Percentiles rank a stretch among this genome's conserved stretches.
Conservation (phyloP, 1,139 yeast genomes). For the Taiozyma sp. region DNA sequence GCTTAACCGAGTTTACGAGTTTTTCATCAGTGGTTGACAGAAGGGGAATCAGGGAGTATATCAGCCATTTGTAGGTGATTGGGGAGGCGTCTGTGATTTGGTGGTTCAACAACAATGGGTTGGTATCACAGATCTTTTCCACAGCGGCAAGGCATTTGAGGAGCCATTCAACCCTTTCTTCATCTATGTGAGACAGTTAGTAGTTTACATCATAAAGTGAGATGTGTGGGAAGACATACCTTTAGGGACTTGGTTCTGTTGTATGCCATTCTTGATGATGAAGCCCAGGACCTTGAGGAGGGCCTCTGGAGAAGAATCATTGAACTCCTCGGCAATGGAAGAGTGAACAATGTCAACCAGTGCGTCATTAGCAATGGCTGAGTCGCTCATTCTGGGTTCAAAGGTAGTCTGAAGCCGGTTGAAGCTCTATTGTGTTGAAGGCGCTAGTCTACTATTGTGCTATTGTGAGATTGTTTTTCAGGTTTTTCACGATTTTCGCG, state of each 20-base stretch:
- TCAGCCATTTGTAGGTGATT: conserved; percentile 17
- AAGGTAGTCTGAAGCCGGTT: neutral
- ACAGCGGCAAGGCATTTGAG: conserved; percentile 17
- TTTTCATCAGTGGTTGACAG: conserved; percentile 12
- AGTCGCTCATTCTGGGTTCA: neutral
- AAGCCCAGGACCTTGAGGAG: conserved; percentile 11
- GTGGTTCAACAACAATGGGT: conserved; percentile 18
- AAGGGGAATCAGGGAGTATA: conserved; percentile 16
- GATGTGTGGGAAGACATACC: conserved; percentile 1
- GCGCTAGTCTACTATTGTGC: neutral
- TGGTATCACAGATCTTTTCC: conserved; percentile 17
- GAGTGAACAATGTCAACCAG: neutral
- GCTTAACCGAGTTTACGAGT: conserved; percentile 16
- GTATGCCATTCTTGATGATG: conserved; percentile 11
- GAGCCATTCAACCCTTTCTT: conserved; percentile 11
- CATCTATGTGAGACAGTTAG: conserved; percentile 2
- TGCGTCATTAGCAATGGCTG: neutral
- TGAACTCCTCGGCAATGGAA: neutral
- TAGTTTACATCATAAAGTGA: neutral
- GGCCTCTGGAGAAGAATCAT: conserved; percentile 10
- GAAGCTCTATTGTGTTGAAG: neutral
- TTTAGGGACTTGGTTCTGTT: conserved; percentile 6
- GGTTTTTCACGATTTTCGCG: neutral
- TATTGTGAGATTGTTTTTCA: neutral
- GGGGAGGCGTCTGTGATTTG: conserved; percentile 3